These are phyloP conservation scores for Fusarium staphyleae DNA, from an alignment of 2,329 filamentous ascomycete species.

Conservation along the genomic window DNA sequence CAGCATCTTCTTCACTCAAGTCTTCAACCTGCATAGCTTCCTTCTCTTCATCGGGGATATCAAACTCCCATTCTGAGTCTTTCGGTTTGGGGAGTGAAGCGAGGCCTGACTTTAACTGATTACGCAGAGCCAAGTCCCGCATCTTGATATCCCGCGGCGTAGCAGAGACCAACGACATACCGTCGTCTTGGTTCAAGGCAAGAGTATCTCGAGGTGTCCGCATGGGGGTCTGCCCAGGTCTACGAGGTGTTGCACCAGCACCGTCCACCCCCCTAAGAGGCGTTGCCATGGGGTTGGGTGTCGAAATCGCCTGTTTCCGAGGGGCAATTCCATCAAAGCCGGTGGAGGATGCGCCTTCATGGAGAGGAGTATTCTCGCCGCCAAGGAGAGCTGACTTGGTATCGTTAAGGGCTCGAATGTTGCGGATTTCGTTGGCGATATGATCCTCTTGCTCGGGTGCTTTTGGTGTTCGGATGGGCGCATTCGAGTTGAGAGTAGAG, in stretches of 20 bases:
- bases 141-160: slow-evolving; percentile 80
- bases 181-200: slow-evolving; percentile 77
- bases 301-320: slow-evolving; percentile 81
- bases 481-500: slow-evolving; percentile 77
- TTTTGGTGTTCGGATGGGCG: slow-evolving; percentile 89
- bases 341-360: slow-evolving; percentile 82
- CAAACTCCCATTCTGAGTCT: slow-evolving; percentile 92
- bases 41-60: slow-evolving; percentile 82
- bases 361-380: slow-evolving; percentile 89
- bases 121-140: slow-evolving; percentile 72
- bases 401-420: slow-evolving; percentile 89
- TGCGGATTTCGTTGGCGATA: slow-evolving; percentile 94
- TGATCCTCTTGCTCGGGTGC: slow-evolving; percentile 93
- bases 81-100: slow-evolving; percentile 89
- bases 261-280: slow-evolving; percentile 74
- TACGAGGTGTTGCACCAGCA: slow-evolving; percentile 71
- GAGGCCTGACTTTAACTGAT: slow-evolving; percentile 75
- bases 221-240: slow-evolving; percentile 81
- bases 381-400: slow-evolving; percentile 93
- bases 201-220: slow-evolving; percentile 89
- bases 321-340: slow-evolving; percentile 88
- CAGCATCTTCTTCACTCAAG: slow-evolving; percentile 65
- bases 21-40: slow-evolving; percentile 59
- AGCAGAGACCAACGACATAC: slow-evolving; percentile 71
- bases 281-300: slow-evolving; percentile 94